Conservation (phyloP, 1,284 basidiomycete species). For the Rhodofomes roseus region DNA sequence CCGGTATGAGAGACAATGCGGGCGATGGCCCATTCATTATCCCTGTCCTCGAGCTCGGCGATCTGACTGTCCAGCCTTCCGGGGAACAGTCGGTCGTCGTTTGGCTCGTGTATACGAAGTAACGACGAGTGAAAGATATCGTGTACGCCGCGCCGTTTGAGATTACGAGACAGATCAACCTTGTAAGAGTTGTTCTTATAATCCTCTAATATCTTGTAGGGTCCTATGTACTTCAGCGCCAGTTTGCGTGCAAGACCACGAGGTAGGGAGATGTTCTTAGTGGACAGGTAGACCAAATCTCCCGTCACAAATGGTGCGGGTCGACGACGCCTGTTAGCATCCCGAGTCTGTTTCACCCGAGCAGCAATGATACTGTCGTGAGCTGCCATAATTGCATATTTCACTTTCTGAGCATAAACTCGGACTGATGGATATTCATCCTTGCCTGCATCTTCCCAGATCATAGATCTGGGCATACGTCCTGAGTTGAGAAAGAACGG, state of each 20-base stretch:
- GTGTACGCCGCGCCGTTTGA: constrained; percentile 25
- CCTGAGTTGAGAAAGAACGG: constrained; percentile 7
- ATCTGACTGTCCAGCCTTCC: constrained; percentile 18
- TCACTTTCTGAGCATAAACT: constrained; percentile 2
- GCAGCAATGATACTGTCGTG: constrained; percentile 7
- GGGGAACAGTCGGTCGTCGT: constrained; percentile 28
- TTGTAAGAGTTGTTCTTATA: constrained; percentile 13
- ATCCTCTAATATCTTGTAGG: constrained; percentile 7
- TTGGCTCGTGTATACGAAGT: constrained; percentile 24
- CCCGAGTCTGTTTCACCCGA: constrained; percentile 4
- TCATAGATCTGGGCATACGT: constrained; percentile 1
- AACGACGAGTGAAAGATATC: constrained; percentile 29
- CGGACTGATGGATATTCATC: constrained; percentile 4
- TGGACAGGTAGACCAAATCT: constrained; percentile 33
- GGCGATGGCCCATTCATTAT: constrained; percentile 30
- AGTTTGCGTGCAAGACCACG: constrained; percentile 22
- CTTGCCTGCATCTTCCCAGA: neutral
- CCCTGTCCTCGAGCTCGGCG: constrained; percentile 5
- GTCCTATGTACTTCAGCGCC: constrained; percentile 26
- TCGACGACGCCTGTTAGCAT: constrained; percentile 6
- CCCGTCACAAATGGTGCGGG: constrained; percentile 12
- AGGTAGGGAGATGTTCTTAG: constrained; percentile 25
- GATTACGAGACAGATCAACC: constrained; percentile 23
- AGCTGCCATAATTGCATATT: constrained; percentile 1
- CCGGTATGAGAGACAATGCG: constrained; percentile 25